Base-by-base conservation (phyloP, 331 rosid species). In the Quercus lobata region DNA sequence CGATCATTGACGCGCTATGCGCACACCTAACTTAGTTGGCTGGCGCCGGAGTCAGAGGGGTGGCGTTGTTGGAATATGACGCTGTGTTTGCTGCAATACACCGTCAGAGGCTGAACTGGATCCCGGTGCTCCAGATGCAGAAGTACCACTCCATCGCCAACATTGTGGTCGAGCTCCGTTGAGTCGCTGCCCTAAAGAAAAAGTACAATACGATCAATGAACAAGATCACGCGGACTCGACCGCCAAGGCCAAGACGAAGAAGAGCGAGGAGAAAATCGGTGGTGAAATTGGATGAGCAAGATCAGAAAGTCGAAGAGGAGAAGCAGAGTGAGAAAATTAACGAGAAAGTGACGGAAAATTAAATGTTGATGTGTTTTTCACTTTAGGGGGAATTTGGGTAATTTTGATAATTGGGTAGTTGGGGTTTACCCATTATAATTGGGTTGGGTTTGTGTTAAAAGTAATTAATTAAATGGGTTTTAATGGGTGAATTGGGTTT, bases 101-200 rank as follows among this genome's bases (percentile, higher is more conserved):
- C 76, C 85, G 90, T 15, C 87, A 97, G 69, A 83, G 98, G 77
- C 71, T 89, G 82, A 94, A 96, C 73, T 93, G 99, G 99, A 93
- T 96, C 82, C 97, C 97, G 5, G 89, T 96, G 30, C 89, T 96
- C 60, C 99, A 93, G 90, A 93, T 96, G 97, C 99, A 96, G 84
- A 96, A 90, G 84, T 90, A 96, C 49, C 98, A 96, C 82, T 83
- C 98, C 77, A 91, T 96, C 53, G 95, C 93, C 0, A 98, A 93
- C 37, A 97, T 96, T 24, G 84, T 87, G 27, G 60, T 89, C 41
- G 97, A 93, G 92, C 97, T 96, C 11, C 82, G 85, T 4, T 79
- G 77, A 5, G 73, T 91, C 29, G 52, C 80, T 0, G 89, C 52
- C 14, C 11, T 83, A 37, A 86, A 57, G 73, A 84, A 60, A 76